Conservation (phyloP, 202 grass and related monocot genomes). For the Setaria viridis region DNA sequence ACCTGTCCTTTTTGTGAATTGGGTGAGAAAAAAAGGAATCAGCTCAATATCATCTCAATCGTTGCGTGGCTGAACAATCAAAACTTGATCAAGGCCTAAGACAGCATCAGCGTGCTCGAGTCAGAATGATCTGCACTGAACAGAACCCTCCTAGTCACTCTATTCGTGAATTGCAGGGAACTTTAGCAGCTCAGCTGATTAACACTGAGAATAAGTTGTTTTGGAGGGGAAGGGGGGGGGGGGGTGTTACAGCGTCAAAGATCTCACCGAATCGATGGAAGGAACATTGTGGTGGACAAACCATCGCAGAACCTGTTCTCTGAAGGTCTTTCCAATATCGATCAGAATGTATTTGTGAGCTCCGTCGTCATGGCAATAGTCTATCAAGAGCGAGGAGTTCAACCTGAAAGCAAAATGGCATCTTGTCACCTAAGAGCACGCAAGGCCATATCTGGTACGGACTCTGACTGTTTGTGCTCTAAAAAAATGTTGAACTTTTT, state of each 20-base stretch:
- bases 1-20: slow-evolving; percentile 69
- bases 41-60: slow-evolving; percentile 31
- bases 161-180: not conserved
- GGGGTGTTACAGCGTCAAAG: not conserved
- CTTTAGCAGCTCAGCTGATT: not conserved
- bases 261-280: slow-evolving; percentile 60
- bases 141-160: not conserved
- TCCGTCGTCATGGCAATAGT: slow-evolving; percentile 53
- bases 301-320: slow-evolving; percentile 76
- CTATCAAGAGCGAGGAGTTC: slow-evolving; percentile 77
- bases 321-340: slow-evolving; percentile 70
- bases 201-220: not conserved
- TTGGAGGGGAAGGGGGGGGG: too few relatives aligned
- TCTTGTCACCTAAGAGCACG: not conserved
- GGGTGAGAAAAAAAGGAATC: slow-evolving; percentile 61
- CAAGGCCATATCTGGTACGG: not conserved
- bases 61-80: slow-evolving; percentile 45
- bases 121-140: slow-evolving; percentile 68
- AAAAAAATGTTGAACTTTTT: not conserved
- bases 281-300: slow-evolving; percentile 64
- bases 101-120: slow-evolving; percentile 74
- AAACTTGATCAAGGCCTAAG: slow-evolving; percentile 64
- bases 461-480: too few relatives aligned
- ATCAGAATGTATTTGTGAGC: slow-evolving; percentile 61
- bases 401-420: slow-evolving; percentile 38